Evolutionary conservation across 495 filamentous ascomycete species (phyloP), one percentile per base, ranked within the genome.

Genomic region (Opeltia flavorubescens): DNA sequence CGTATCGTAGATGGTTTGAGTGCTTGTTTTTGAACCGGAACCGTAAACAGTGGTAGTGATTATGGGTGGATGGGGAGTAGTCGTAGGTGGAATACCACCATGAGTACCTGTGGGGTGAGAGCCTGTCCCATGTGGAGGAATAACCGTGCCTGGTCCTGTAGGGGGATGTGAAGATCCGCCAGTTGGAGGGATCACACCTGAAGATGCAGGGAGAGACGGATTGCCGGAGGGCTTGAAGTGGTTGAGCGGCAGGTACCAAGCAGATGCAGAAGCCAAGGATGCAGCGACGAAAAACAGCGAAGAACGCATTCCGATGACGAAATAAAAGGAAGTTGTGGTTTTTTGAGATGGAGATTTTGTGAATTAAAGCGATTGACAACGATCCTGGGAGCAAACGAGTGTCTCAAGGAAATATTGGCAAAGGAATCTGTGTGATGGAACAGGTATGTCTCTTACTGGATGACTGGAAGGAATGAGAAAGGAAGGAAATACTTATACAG

Each of bases 31-130:
- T 11, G 54, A 50, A 7, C 13, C 20, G 21, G 29, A 23, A 15
- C 38, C 31, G 15, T 52, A 40, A 27, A 47, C 34, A 26, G 53
- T 55, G 2, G 18, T 47, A 15, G 50, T 52, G 5, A 28, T 44
- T 4, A 30, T 47, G 4, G 9, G 43, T 33, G 15, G 48, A 38
- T 4, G 29, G 31, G 11, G 20, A 9, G 33, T 28, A 5, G 17
- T 44, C 34, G 42, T 29, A 13, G 8, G 29, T 48, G 9, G 35
- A 25, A 12, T 41, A 21, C 27, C 5, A 26, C 50, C 53, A 7
- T 42, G 41, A 4, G 43, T 43, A 31, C 49, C 49, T 8, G 49
- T 47, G 11, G 49, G 43, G 15, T 23, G 26, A 23, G n/a, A 11
- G 40, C 47, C 41, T 18, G 39, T 34, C 25, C 46, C 36, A 23